Evolutionary conservation across 495 filamentous ascomycete genomes (phyloP).

Genomic region (Cladorrhinum samala): DNA sequence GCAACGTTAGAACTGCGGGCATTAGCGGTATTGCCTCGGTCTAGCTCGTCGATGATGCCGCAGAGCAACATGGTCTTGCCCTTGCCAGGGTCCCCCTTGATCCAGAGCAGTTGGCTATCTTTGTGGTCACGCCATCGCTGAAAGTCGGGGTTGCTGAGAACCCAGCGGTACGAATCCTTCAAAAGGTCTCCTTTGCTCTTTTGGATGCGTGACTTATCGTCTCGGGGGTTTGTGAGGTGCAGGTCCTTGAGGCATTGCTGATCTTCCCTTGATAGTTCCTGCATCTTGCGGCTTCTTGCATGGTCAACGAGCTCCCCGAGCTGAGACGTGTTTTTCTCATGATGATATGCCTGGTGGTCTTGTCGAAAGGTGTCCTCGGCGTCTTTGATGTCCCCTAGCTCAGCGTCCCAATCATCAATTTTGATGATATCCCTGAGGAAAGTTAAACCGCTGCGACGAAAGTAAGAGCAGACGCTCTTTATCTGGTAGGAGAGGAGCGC

Average conservation of each 20-base stretch:
- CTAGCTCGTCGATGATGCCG: constrained; percentile 36
- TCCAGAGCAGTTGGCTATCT: constrained; percentile 35
- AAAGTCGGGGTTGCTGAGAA: constrained; percentile 23
- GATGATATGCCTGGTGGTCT: too few relatives aligned
- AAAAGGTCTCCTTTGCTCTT: constrained; percentile 30
- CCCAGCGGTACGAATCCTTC: constrained; percentile 37
- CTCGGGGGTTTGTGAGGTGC: neutral
- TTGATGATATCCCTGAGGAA: too few relatives aligned
- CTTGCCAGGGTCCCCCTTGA: constrained; percentile 42
- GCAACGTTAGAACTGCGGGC: neutral
- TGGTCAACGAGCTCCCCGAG: too few relatives aligned
- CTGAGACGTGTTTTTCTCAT: too few relatives aligned
- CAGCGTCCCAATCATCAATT: too few relatives aligned
- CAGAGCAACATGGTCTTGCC: constrained; percentile 47
- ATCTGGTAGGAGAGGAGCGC: too few relatives aligned
- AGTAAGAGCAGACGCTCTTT: too few relatives aligned
- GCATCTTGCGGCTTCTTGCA: too few relatives aligned
- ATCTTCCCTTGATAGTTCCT: neutral
- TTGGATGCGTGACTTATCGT: constrained; percentile 37
- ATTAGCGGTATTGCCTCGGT: constrained; percentile 24
- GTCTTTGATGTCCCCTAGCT: too few relatives aligned
- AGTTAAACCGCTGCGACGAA: too few relatives aligned
- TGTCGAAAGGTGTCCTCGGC: too few relatives aligned
- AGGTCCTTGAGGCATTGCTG: neutral
- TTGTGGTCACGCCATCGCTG: constrained; percentile 2